phyloP scores from a whole-genome alignment of 352 stramenopile species.

The Ophiocytium majus region DNA sequence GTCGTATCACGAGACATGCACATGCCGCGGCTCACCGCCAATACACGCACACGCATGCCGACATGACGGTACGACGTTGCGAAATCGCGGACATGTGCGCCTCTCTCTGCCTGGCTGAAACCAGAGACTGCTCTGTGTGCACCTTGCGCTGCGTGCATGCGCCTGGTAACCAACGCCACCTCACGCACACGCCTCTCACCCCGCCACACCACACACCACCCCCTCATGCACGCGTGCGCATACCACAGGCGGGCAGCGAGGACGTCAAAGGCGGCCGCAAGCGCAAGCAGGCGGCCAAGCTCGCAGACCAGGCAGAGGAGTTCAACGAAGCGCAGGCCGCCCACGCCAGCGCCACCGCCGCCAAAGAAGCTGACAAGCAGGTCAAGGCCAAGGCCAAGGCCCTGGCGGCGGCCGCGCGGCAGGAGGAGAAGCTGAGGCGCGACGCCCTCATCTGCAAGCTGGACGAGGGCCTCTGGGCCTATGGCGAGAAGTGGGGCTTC shows the following conservation, averaged over 20 bases:
- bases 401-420: neutral
- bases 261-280: conserved; percentile 34
- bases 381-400: conserved; percentile 26
- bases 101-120: no score
- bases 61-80: no score
- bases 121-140: no score
- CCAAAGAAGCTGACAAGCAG: conserved; percentile 7
- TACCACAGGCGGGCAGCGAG: conserved; percentile 14
- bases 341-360: conserved; percentile 5
- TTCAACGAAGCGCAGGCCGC: neutral
- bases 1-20: no score
- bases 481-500: conserved; percentile 12
- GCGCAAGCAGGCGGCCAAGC: conserved; percentile 52
- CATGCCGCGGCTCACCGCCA: no score
- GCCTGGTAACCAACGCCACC: no score
- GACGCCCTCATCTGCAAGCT: neutral
- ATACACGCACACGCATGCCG: no score
- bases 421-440: neutral
- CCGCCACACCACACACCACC: neutral
- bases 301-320: conserved; percentile 30
- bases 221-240: neutral
- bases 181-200: neutral
- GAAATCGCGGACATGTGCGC: no score
- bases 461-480: neutral
- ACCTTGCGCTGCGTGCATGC: no score